phyloP scores from a whole-genome alignment of 345 rosid species.

The Melaleuca alternifolia region DNA sequence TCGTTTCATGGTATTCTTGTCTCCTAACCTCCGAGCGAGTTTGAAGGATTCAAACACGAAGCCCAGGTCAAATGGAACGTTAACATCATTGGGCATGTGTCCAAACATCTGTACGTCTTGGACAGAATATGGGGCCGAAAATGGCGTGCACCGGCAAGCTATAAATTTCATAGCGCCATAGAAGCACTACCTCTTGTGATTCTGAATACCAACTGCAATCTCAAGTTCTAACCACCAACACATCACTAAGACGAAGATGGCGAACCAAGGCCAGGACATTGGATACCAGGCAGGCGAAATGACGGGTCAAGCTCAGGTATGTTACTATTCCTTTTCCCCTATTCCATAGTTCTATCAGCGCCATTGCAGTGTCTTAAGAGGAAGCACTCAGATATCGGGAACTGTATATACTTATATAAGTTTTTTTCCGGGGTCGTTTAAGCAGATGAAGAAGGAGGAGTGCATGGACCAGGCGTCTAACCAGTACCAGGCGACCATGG shows the following conservation, averaged over 20 bases:
- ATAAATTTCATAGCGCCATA: background rate
- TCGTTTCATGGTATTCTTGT: background rate
- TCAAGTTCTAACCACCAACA: background rate
- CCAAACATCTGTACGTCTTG: background rate
- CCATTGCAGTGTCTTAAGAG: background rate
- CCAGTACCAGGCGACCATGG: constrained; percentile 7
- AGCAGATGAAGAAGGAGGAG: constrained; percentile 32
- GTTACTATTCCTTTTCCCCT: background rate
- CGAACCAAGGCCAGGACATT: background rate
- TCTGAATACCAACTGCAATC: background rate
- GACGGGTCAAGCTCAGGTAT: constrained; percentile 8
- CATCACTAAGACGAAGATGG: background rate
- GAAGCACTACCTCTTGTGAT: background rate
- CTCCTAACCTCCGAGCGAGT: background rate
- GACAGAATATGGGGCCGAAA: background rate
- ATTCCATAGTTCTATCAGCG: background rate
- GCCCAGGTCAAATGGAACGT: background rate
- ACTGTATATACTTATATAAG: background rate
- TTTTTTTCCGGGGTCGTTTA: background rate
- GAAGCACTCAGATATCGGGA: background rate
- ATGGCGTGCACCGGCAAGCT: background rate
- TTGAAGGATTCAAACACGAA: background rate
- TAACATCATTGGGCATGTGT: background rate
- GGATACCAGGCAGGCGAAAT: background rate
- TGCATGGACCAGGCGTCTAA: constrained; percentile 19